These are phyloP conservation scores for Parastagonospora nodorum DNA, from an alignment of 2,329 filamentous ascomycete genomes.

Conservation along the genomic window DNA sequence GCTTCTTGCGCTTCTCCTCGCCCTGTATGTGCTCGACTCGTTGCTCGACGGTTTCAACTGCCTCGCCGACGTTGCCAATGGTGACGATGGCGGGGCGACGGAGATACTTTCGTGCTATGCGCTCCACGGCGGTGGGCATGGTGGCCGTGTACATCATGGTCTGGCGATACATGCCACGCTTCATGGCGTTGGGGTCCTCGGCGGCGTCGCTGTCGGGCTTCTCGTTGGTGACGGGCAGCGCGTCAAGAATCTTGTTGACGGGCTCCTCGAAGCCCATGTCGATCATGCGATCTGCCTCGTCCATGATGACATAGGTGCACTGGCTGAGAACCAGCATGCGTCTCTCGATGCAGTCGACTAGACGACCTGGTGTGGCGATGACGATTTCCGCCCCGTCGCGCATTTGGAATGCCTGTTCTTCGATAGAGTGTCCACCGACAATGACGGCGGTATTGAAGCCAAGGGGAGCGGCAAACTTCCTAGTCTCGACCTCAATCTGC, in stretches of 20 bases:
- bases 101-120: conserved; percentile 96
- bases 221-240: conserved; percentile 88
- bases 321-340: conserved; percentile 90
- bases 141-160: conserved; percentile 99
- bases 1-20: conserved; percentile 96
- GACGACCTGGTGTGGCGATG: conserved; percentile 95
- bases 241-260: conserved; percentile 95
- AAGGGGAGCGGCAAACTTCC: conserved; percentile 86
- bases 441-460: conserved; percentile 96
- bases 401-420: conserved; percentile 89
- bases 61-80: conserved; percentile 92
- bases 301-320: conserved; percentile 99
- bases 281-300: conserved; percentile 99
- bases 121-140: conserved; percentile 90
- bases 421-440: conserved; percentile 94
- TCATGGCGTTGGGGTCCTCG: conserved; percentile 86
- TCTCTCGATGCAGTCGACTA: conserved; percentile 95
- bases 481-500: conserved; percentile 93
- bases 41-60: conserved; percentile 97
- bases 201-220: conserved; percentile 94
- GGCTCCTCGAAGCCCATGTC: conserved; percentile 97
- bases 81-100: conserved; percentile 91
- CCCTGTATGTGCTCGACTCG: conserved; percentile 88
- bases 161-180: conserved; percentile 82
- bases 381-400: conserved; percentile 95